Base-by-base conservation (phyloP, 495 filamentous ascomycete genomes). In the Daldinia loculata region DNA sequence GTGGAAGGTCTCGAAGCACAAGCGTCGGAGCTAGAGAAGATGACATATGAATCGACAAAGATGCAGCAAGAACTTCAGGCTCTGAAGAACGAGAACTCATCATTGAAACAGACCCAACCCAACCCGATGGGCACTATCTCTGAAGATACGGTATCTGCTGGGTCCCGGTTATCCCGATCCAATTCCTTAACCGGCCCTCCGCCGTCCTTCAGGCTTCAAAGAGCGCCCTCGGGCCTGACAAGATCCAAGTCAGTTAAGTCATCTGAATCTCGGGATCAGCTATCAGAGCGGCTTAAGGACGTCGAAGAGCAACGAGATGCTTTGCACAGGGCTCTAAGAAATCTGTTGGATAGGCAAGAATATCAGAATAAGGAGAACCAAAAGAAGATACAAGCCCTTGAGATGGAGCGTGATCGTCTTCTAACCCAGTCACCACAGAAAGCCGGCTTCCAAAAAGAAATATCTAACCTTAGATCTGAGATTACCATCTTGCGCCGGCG, bases 231-330 rank as follows among this genome's bases (percentile, higher is more conserved):
- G 50, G 70, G 69, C 12, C 66, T 83, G 15, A 83, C 88, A 12
- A 89, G 90, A 67, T 90, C 92, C 1, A 86, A 90, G 41, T 84
- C 82, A 34, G 81, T 78, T 19, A 91, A 90, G 74, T 84, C 88
- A 26, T 79, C 80, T 32, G 91, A 94, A 70, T 87, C 86, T 5
- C 84, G 86, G 53, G 91, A 93, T 50, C 86, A 87, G n/a, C 78
- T 93, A 27, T 88, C 89, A 12, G 95, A 99, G 34, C 88, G 92
- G 39, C 83, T 98, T 14, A 95, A 96, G 77, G 94, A 98, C 70
- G 89, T 97, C 39, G 96, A 99, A 80, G 87, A 89, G 41, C 95
- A 99, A 80, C 90, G 95, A 24, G 95, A 99, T 79, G 93, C 94
- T 12, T 83, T 99, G 14, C 95, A 98, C 81, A 84, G 87, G 39